phyloP scores from a whole-genome alignment of 148 eudicot genomes.

The Chenopodium quinoa region DNA sequence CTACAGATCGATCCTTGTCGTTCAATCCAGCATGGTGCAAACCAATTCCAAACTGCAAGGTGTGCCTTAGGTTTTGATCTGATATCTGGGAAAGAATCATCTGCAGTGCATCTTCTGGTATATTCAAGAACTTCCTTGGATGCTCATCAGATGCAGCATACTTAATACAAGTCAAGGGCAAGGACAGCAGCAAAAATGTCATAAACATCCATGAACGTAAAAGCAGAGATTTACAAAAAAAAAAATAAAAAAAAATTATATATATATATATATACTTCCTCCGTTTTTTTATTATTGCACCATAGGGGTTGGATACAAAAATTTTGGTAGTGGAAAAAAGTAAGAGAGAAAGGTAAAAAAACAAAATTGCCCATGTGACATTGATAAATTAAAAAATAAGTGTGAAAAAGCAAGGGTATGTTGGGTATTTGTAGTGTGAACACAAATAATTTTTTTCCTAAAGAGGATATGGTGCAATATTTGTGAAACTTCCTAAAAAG shows the following conservation, averaged over 20 bases:
- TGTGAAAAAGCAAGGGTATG: too few relatives aligned
- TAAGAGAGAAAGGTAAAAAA: too few relatives aligned
- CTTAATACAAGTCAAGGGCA: constrained; percentile 30
- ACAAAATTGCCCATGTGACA: too few relatives aligned
- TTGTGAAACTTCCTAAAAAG: too few relatives aligned
- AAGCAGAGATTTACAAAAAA: neutral
- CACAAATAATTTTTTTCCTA: too few relatives aligned
- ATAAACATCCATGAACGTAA: neutral
- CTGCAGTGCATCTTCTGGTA: constrained; percentile 79
- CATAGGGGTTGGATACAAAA: too few relatives aligned
- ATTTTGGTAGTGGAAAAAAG: too few relatives aligned
- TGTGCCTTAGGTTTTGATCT: constrained; percentile 92
- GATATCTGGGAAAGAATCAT: constrained; percentile 90
- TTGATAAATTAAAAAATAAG: too few relatives aligned
- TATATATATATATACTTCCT: too few relatives aligned
- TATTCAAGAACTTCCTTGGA: constrained; percentile 69
- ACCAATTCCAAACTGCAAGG: constrained; percentile 95
- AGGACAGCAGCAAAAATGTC: neutral
- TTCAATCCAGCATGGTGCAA: constrained; percentile 95
- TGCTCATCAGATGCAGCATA: constrained; percentile 95
- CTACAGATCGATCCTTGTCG: constrained; percentile 88
- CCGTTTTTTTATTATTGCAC: too few relatives aligned
- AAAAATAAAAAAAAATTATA: neutral
- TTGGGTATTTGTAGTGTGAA: too few relatives aligned
- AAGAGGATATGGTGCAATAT: too few relatives aligned